These are phyloP conservation scores for Sistotremastrum suecicum DNA, from an alignment of 768 basidiomycete genomes.

Conservation along the genomic window DNA sequence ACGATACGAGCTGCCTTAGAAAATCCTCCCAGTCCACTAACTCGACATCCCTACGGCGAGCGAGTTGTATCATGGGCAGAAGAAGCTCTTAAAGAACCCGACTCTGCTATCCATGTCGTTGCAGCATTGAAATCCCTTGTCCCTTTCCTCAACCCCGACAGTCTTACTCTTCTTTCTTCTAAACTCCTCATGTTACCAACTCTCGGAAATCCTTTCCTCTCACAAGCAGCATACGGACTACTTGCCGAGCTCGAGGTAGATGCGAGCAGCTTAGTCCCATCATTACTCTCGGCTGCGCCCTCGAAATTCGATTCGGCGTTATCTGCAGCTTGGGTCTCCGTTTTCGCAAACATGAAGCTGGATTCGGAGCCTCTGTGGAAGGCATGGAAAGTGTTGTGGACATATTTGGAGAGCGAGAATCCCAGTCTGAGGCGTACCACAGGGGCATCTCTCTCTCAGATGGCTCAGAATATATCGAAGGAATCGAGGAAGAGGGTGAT, in stretches of 20 bases:
- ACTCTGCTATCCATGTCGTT: conserved; percentile 67
- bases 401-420: conserved; percentile 63
- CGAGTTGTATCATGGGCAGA: conserved; percentile 71
- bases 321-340: conserved; percentile 64
- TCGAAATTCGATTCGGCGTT: conserved; percentile 52
- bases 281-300: conserved; percentile 56
- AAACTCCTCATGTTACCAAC: conserved; percentile 77
- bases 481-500: too few species aligned
- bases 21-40: conserved; percentile 61
- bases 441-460: conserved; percentile 43
- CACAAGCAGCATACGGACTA: conserved; percentile 76
- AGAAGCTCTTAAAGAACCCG: conserved; percentile 50
- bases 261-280: conserved; percentile 32
- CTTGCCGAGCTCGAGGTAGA: conserved; percentile 62
- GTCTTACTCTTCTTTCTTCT: conserved; percentile 45
- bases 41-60: conserved; percentile 75
- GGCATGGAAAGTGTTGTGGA: conserved; percentile 67
- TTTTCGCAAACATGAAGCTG: conserved; percentile 60
- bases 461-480: conserved; percentile 60
- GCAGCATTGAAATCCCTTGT: conserved; percentile 20
- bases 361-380: conserved; percentile 36
- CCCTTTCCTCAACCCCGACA: conserved; percentile 46
- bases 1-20: conserved; percentile 65
- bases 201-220: conserved; percentile 77
- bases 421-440: conserved; percentile 45